Evolutionary conservation across 805 yeast species (phyloP).

Genomic region (Wickerhamomyces ciferrii): DNA sequence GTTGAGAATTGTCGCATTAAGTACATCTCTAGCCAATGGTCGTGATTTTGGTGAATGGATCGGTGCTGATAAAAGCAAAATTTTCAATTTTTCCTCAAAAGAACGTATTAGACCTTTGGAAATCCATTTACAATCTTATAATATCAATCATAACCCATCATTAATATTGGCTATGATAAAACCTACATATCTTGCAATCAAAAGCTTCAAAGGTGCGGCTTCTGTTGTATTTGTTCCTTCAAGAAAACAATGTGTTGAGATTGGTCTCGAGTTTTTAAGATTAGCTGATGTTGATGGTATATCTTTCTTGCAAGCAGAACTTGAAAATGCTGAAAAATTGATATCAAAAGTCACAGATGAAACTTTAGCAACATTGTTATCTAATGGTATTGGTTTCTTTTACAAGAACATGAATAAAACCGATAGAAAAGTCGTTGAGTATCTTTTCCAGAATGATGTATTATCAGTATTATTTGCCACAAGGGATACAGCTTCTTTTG

Average conservation of each 20-base stretch:
- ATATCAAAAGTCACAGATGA: constrained; percentile 42
- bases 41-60: constrained; percentile 84
- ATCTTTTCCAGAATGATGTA: constrained; percentile 43
- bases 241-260: constrained; percentile 46
- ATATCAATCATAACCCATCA: constrained; percentile 45
- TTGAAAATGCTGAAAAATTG: constrained; percentile 32
- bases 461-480: constrained; percentile 57
- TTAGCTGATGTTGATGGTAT: constrained; percentile 30
- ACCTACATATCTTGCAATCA: constrained; percentile 40
- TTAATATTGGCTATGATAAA: constrained; percentile 44
- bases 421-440: constrained; percentile 54
- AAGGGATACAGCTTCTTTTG: constrained; percentile 44
- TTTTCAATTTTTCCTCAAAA: constrained; percentile 66
- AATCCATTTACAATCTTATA: constrained; percentile 48
- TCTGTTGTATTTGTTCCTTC: constrained; percentile 55
- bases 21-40: constrained; percentile 67
- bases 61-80: constrained; percentile 55
- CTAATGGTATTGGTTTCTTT: constrained; percentile 59
- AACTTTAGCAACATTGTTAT: constrained; percentile 36
- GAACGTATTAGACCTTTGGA: constrained; percentile 53
- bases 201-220: constrained; percentile 24
- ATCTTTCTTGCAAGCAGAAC: constrained; percentile 35
- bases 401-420: constrained; percentile 49
- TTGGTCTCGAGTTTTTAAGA: constrained; percentile 40
- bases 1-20: constrained; percentile 63